phyloP scores from a whole-genome alignment of 352 stramenopile species.

The Globisporangium cederbergense region DNA sequence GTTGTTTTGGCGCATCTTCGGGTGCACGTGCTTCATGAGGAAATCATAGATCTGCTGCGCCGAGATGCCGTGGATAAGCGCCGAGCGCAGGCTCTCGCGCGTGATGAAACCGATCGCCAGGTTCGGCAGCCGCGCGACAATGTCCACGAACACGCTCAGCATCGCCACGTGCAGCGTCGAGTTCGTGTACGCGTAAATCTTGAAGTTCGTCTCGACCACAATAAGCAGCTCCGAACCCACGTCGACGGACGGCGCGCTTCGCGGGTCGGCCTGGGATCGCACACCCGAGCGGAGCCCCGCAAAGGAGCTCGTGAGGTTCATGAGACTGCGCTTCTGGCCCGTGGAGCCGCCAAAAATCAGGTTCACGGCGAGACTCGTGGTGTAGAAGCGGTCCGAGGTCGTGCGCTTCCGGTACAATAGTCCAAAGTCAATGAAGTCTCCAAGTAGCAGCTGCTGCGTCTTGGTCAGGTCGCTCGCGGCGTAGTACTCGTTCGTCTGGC shows the following conservation, averaged over 20 bases:
- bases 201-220: slow-evolving; percentile 92
- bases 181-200: slow-evolving; percentile 89
- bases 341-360: slow-evolving; percentile 84
- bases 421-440: slow-evolving; percentile 86
- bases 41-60: slow-evolving; percentile 92
- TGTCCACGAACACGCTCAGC: slow-evolving; percentile 90
- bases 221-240: slow-evolving; percentile 49
- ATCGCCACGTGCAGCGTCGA: slow-evolving; percentile 91
- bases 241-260: slow-evolving; percentile 28
- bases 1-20: slow-evolving; percentile 70
- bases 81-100: slow-evolving; percentile 84
- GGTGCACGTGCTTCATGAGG: slow-evolving; percentile 85
- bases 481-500: slow-evolving; percentile 84
- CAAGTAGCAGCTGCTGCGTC: slow-evolving; percentile 73
- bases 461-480: slow-evolving; percentile 70
- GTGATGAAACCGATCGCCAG: slow-evolving; percentile 91
- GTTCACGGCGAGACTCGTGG: slow-evolving; percentile 86
- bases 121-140: slow-evolving; percentile 87
- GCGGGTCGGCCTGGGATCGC: slow-evolving; percentile 42
- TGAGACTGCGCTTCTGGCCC: slow-evolving; percentile 50
- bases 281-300: slow-evolving; percentile 33
- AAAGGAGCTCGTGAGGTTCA: slow-evolving; percentile 51
- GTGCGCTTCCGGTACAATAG: slow-evolving; percentile 69
- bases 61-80: slow-evolving; percentile 88
- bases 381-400: slow-evolving; percentile 80